Base-by-base conservation (phyloP, 2,329 filamentous ascomycete species). In the Sclerotinia sclerotiorum region DNA sequence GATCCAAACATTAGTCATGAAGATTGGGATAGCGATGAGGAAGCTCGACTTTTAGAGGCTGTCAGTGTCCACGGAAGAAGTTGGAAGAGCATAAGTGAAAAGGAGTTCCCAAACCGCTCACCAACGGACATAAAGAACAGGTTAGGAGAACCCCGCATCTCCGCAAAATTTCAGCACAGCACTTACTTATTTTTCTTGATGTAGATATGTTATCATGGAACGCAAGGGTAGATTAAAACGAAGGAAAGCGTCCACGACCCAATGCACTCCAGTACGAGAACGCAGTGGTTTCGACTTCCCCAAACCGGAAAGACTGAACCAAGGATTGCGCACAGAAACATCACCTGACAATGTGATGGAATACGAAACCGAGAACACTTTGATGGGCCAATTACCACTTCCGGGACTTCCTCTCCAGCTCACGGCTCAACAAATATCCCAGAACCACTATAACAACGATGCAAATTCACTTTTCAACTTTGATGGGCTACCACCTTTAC, bases 1-100 rank as follows among this genome's bases (percentile, higher is more conserved):
- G 46, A 63, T 63, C 60, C 60, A 51, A 63, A 63, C 5, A 63
- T 63, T 24, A 63, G 60, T 42, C 60, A 63, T 51, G 46, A 63
- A 10, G 60, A 63, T 39, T 63, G 60, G 60, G 46, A 63, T 51
- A 42, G 46, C 11, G 60, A 63, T 21, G 60, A 63, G 32, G 60
- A 63, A 63, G 60, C 60, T n/a, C 46, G 60, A 63, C 60, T 63
- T 24, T 39, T 63, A 27, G 60, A 63, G 32, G 60, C 60, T 63
- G 60, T 63, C n/a, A 15, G 27, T 35, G 46, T 63, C 13, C 60
- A 63, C 17, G 60, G 60, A 63, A 63, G 60, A n/a, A 63, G 60
- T 63, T 63, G 60, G 60, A 63, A 51, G 46, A 63, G 60, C 60
- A 63, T 63, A 63, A 52, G 60, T 63, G 60, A 63, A 46, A 63